These are phyloP conservation scores for Bipolaris victoriae DNA, from an alignment of 2,329 filamentous ascomycete genomes.

Conservation along the genomic window DNA sequence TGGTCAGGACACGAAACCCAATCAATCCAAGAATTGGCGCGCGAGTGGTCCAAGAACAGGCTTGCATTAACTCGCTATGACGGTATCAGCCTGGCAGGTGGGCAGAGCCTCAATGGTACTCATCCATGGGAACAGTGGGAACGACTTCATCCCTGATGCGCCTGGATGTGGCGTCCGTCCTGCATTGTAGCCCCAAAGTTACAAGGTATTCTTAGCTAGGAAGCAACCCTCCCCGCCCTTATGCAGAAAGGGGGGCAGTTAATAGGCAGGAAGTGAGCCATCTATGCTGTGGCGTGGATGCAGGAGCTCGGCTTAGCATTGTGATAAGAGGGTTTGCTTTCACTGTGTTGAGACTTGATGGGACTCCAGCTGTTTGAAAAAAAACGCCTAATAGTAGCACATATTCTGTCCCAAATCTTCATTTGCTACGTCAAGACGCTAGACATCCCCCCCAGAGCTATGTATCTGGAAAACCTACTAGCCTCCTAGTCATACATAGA, in stretches of 20 bases:
- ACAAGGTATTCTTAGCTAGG: neutral
- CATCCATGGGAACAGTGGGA: neutral
- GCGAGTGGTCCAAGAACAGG: neutral
- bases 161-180: neutral
- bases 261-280: neutral
- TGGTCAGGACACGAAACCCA: neutral
- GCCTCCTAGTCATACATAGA: neutral
- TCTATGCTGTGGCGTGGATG: neutral
- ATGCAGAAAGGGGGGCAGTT: neutral
- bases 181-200: neutral
- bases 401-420: neutral
- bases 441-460: neutral
- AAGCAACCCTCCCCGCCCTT: neutral
- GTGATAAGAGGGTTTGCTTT: neutral
- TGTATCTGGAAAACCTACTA: too few relatives aligned
- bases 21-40: neutral
- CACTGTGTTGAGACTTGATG: neutral
- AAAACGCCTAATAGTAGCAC: neutral
- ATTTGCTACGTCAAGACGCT: neutral
- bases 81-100: neutral
- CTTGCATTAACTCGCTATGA: neutral
- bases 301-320: neutral
- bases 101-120: neutral
- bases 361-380: neutral
- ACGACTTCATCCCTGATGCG: neutral